Evolutionary conservation across 352 stramenopile species (phyloP), one percentile per base, ranked within the genome.

Genomic region (Pythium graminicola): DNA sequence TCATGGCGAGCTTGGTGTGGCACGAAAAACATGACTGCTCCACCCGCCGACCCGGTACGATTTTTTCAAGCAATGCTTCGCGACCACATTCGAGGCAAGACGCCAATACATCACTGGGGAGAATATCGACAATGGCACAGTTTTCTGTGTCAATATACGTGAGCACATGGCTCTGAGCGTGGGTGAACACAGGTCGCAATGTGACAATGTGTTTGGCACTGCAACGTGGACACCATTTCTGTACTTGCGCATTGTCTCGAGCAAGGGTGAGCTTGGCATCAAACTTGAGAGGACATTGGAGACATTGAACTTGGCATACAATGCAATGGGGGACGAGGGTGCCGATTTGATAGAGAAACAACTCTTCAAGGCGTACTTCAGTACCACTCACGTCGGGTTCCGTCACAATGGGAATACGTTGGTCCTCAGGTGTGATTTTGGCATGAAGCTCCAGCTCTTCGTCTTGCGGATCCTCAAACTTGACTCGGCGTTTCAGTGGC

Each of bases 221-320:
- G 63, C 82, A 93, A 14, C 82, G 66, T 11, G 80, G 80, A 60
- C 82, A 93, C 82, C 82, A 93, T 47, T 89, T 86, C 20, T 81
- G 80, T 4, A 89, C 49, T 19, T 54, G 44, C 0, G 69, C 32
- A 4, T 60, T 54, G 7, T 48, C 49, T 5, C 38, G 49, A 20
- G 80, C 60, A 14, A 93, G 67, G 6, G 60, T 66, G 11, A 93
- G 42, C 10, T 52, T 60, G 0, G 72, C 70, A 35, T 89, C 76
- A 54, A 93, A 89, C 43, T 75, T 74, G 20, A 89, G 67, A 2
- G 82, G 82, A 22, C 82, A 93, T 38, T 91, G 80, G 19, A 45
- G 51, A 42, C 82, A 93, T 50, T 84, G 76, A 26, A 89, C 51
- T 47, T 89, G 75, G 42, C 72, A 86, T 17, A 80, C 58, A 9